Evolutionary conservation across 257 asterid species (phyloP).

Genomic region (Nicotiana attenuata): DNA sequence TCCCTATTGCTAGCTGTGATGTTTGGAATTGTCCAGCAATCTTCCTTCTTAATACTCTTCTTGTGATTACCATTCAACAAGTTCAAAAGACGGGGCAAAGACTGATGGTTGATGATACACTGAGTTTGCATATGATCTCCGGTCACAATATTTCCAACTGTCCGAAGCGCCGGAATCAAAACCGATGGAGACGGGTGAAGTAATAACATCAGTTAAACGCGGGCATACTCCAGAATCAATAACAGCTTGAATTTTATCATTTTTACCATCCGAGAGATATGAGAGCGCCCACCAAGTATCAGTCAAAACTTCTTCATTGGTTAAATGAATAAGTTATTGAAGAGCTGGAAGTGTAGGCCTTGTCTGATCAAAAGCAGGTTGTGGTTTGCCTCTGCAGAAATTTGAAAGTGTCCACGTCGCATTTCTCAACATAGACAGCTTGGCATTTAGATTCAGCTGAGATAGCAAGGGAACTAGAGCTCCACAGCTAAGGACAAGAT

Average conservation of each 20-base stretch:
- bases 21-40: conserved; percentile 5
- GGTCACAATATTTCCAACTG: conserved; percentile 12
- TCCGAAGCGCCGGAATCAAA: no score
- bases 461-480: no score
- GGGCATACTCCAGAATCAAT: conserved; percentile 86
- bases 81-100: conserved; percentile 48
- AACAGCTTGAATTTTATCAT: conserved; percentile 51
- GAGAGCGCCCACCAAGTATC: conserved; percentile 82
- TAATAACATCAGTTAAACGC: no score
- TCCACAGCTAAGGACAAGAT: conserved; percentile 20
- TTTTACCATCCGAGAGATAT: conserved; percentile 74
- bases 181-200: no score
- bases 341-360: no score
- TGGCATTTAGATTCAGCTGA: conserved; percentile 73
- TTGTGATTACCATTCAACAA: no score
- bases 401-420: conserved; percentile 8
- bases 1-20: conserved; percentile 19
- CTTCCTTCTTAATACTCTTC: conserved; percentile 30
- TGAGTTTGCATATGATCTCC: conserved; percentile 26
- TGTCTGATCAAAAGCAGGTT: no score
- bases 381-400: no score
- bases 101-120: conserved; percentile 52
- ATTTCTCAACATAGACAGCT: conserved; percentile 83
- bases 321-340: no score
- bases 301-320: conserved; percentile 9